A percentile compares a stretch with the other conserved stretches of the same genome.
Conservation (phyloP, 305 asterid genomes). For the Fraxinus ornus region DNA sequence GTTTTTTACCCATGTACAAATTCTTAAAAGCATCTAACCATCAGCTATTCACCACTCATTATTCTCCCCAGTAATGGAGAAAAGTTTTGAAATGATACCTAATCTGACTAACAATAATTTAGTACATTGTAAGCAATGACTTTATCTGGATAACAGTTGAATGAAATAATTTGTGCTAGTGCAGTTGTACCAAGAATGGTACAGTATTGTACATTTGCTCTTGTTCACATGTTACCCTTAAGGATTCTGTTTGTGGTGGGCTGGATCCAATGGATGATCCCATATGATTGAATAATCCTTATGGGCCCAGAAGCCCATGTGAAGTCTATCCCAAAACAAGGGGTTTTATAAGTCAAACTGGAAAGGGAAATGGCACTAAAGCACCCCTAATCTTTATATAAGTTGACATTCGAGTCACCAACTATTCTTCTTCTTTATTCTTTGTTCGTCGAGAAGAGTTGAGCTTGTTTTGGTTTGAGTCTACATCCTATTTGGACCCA, state of each 20-base stretch:
- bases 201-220: not conserved
- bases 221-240: not conserved
- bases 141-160: not conserved
- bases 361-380: not conserved
- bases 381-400: not conserved
- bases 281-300: not conserved
- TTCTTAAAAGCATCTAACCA: not conserved
- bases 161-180: not conserved
- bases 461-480: not conserved
- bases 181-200: not conserved
- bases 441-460: not conserved
- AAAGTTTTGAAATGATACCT: not conserved
- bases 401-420: not conserved
- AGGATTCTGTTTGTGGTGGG: not conserved
- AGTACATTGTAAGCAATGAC: not conserved
- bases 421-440: not conserved
- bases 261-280: not conserved
- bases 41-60: not conserved
- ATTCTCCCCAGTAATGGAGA: not conserved
- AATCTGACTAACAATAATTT: not conserved
- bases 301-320: not conserved
- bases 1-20: not conserved
- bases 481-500: too few species aligned
- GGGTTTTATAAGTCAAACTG: not conserved
- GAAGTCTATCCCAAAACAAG: not conserved